Evolutionary conservation across 2,329 filamentous ascomycete genomes (phyloP).

Genomic region (Cladosporium sp.): DNA sequence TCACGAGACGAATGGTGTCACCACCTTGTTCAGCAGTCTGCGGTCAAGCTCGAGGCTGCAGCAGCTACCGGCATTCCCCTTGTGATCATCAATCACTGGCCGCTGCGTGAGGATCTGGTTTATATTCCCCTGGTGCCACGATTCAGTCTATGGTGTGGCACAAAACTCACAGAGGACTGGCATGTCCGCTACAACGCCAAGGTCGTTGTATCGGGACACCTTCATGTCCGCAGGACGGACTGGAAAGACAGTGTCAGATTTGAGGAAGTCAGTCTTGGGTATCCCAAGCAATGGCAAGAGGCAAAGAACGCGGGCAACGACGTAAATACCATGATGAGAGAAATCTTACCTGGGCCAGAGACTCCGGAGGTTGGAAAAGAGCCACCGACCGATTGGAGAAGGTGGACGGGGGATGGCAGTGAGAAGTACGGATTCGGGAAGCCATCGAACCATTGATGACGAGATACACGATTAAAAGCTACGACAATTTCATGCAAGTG

Average conservation of each 20-base stretch:
- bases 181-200: conserved; percentile 48
- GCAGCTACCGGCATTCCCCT: conserved; percentile 36
- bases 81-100: conserved; percentile 50
- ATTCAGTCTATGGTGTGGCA: conserved; percentile 51
- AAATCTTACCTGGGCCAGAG: conserved; percentile 47
- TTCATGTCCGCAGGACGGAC: conserved; percentile 49
- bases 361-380: conserved; percentile 33
- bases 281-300: conserved; percentile 49
- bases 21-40: conserved; percentile 41
- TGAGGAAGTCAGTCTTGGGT: conserved; percentile 50
- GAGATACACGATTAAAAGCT: not conserved
- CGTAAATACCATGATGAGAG: conserved; percentile 47
- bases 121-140: conserved; percentile 45
- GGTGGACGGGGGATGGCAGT: not conserved
- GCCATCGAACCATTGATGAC: conserved; percentile 5
- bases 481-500: not conserved
- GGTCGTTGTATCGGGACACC: conserved; percentile 48
- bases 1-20: conserved; percentile 49
- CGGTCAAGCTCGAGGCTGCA: conserved; percentile 42
- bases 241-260: conserved; percentile 49
- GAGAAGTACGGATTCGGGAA: conserved; percentile 4
- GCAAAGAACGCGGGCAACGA: conserved; percentile 44
- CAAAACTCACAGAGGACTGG: conserved; percentile 50
- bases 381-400: conserved; percentile 25
- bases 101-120: conserved; percentile 46